Evolutionary conservation across 1,284 basidiomycete genomes (phyloP).

Genomic region (Ganoderma meredithae): DNA sequence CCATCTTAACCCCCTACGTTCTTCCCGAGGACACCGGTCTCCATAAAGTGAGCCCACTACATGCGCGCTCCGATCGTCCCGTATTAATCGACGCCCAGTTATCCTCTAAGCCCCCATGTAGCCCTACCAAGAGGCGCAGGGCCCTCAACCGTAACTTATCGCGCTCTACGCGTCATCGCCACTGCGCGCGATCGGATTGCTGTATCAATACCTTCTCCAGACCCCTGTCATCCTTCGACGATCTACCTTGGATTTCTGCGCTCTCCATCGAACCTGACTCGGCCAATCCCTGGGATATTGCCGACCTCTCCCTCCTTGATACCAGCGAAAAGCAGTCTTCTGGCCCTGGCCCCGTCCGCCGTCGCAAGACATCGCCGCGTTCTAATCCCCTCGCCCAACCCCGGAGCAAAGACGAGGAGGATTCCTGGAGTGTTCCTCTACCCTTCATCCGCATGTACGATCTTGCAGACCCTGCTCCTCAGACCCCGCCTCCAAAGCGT

Average conservation of each 20-base stretch:
- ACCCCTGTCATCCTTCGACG: slow-evolving; percentile 38
- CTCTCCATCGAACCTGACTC: slow-evolving; percentile 35
- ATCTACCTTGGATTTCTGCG: slow-evolving; percentile 43
- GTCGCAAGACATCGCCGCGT: slow-evolving; percentile 39
- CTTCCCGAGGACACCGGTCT: slow-evolving; percentile 34
- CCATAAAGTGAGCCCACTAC: slow-evolving; percentile 29
- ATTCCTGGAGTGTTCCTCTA: slow-evolving; percentile 16
- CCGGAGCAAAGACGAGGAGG: slow-evolving; percentile 17
- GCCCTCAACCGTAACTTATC: slow-evolving; percentile 33
- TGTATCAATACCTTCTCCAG: slow-evolving; percentile 33
- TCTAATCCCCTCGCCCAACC: slow-evolving; percentile 31
- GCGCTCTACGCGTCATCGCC: slow-evolving; percentile 40
- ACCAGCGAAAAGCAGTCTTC: slow-evolving; percentile 22
- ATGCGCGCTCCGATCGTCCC: slow-evolving; percentile 25
- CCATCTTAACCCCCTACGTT: slow-evolving; percentile 39
- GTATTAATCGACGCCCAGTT: slow-evolving; percentile 33
- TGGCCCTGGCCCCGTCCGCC: slow-evolving; percentile 38
- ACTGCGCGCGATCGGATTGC: slow-evolving; percentile 38
- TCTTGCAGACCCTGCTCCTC: slow-evolving; percentile 31
- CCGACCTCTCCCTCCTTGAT: slow-evolving; percentile 42
- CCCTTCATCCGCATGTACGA: slow-evolving; percentile 26
- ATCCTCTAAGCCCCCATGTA: slow-evolving; percentile 41
- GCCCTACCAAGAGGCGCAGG: slow-evolving; percentile 42
- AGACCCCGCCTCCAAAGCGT: slow-evolving; percentile 39
- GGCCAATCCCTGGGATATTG: slow-evolving; percentile 39